Evolutionary conservation across 345 rosid species (phyloP), one percentile per base, ranked within the genome.

Genomic region (Populus ilicifolia): DNA sequence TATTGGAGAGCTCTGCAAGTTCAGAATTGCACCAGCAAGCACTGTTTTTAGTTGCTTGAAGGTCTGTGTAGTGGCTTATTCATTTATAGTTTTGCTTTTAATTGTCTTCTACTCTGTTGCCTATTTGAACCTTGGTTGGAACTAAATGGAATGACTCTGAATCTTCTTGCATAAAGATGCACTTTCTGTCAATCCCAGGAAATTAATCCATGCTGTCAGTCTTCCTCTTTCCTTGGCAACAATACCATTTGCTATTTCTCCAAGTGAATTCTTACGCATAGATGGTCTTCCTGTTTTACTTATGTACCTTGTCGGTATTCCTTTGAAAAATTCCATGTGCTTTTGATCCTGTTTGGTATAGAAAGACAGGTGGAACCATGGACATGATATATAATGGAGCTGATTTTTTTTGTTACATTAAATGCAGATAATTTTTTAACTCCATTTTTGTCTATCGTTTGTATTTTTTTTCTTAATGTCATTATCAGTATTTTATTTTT

Each of bases 1-100:
- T 82, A 89, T 96, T 83, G 99, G 98, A 79, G 99, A 96, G 80
- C 96, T 94, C 70, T 92, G 99, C 96, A 96, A 96, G 87, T 94
- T 94, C 79, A 94, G 78, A 85, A 89, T 94, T 79, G 94, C 91
- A 50, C 89, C 96, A 63, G 77, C 97, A 87, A 92, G 90, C 69
- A 89, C 93, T 79, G 89, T 94, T 74, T 96, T 96, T 80, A 86
- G 89, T 84, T 96, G 98, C 90, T 87, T 96, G 87, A 96, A 96
- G 95, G 99, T 96, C 89, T 75, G 33, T 78, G 30, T 52, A 54
- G 33, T 63, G 59, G 35, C 23, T 82, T 29, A 38, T 46, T 74
- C 63, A 62, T 46, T 71, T 63, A 30, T 50, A 33, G 9, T 6
- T 69, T 64, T 77, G 62, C 69, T 36, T 75, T 72, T 56, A 11